Evolutionary conservation across 345 rosid genomes (phyloP).

Genomic region (Gynandropsis gynandra): DNA sequence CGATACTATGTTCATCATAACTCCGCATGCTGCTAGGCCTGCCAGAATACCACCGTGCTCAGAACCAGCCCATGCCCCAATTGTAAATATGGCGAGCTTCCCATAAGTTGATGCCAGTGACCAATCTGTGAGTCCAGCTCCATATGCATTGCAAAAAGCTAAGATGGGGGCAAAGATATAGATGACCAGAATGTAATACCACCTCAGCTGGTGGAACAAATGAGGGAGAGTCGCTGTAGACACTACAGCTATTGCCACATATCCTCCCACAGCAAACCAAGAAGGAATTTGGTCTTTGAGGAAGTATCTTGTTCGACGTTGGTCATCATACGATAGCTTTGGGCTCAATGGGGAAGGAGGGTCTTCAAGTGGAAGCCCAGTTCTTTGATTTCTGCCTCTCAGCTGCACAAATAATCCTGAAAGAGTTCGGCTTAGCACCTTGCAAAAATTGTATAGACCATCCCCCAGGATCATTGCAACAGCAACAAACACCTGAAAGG

Average conservation of each 20-base stretch:
- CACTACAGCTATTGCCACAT: slow-evolving; percentile 40
- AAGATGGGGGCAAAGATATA: slow-evolving; percentile 56
- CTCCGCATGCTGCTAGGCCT: slow-evolving; percentile 78
- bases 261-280: slow-evolving; percentile 57
- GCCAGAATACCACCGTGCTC: slow-evolving; percentile 67
- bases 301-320: slow-evolving; percentile 50
- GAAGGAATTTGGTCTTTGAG: slow-evolving; percentile 73
- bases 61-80: slow-evolving; percentile 70
- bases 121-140: slow-evolving; percentile 89
- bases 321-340: slow-evolving; percentile 47
- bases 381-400: slow-evolving; percentile 20
- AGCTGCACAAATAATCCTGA: slow-evolving; percentile 42
- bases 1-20: slow-evolving; percentile 84
- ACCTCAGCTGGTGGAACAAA: slow-evolving; percentile 56
- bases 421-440: slow-evolving; percentile 55
- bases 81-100: slow-evolving; percentile 62
- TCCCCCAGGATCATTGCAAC: slow-evolving; percentile 85
- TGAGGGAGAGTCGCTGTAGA: slow-evolving; percentile 48
- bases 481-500: slow-evolving; percentile 59
- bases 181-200: slow-evolving; percentile 62
- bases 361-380: slow-evolving; percentile 29
- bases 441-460: slow-evolving; percentile 67
- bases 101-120: slow-evolving; percentile 81
- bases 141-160: slow-evolving; percentile 80
- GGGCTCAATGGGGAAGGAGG: slow-evolving; percentile 30